Evolutionary conservation across 164 flowering plant species (phyloP).

Genomic region (Saururus chinensis): DNA sequence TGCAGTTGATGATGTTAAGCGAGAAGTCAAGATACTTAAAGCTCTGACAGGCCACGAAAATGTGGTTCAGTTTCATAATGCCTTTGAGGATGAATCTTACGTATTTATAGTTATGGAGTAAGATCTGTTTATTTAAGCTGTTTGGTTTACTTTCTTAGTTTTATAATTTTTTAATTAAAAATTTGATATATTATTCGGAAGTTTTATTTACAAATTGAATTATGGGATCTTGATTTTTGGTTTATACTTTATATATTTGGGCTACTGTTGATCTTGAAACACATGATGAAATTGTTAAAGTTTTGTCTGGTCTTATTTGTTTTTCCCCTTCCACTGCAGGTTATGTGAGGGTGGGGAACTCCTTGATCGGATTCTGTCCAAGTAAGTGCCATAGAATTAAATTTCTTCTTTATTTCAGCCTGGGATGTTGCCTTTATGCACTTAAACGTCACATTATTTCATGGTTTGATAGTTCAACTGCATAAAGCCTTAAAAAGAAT

Average conservation of each 20-base stretch:
- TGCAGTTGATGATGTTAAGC: slow-evolving; percentile 96
- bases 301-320: not conserved
- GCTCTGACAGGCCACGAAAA: slow-evolving; percentile 91
- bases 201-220: not conserved
- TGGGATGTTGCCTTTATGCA: too few relatives aligned
- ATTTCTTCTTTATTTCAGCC: too few relatives aligned
- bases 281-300: not conserved
- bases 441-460: too few relatives aligned
- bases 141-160: not conserved
- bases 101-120: slow-evolving; percentile 98
- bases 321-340: slow-evolving; percentile 27
- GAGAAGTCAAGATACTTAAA: slow-evolving; percentile 88
- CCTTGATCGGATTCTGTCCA: slow-evolving; percentile 83
- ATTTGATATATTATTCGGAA: not conserved
- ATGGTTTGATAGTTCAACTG: too few relatives aligned
- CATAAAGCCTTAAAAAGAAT: too few relatives aligned
- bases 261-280: too few relatives aligned
- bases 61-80: slow-evolving; percentile 86
- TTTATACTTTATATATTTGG: too few relatives aligned
- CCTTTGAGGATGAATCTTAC: slow-evolving; percentile 83
- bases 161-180: not conserved
- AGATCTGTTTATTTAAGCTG: slow-evolving; percentile 13
- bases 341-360: slow-evolving; percentile 98
- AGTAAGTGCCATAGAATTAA: slow-evolving; percentile 36
- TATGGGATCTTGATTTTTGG: too few relatives aligned